Evolutionary conservation across 73 alveolate genomes (phyloP).

Genomic region (Urostyla sp.): DNA sequence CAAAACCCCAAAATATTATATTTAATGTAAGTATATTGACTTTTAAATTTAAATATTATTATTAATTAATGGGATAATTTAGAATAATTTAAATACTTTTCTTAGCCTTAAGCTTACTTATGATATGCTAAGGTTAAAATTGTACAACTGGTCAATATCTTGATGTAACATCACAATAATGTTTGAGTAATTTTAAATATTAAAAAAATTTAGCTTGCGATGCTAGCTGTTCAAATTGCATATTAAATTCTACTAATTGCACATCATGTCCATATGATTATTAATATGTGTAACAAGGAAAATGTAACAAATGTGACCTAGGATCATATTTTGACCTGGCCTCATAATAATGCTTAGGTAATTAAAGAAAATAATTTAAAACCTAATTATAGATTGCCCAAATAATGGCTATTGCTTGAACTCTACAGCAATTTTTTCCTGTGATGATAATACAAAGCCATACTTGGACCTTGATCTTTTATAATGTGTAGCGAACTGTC

Average conservation of each 20-base stretch:
- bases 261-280: constrained; percentile 13
- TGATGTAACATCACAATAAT: too few species aligned
- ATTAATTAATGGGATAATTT: too few species aligned
- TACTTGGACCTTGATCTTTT: background rate
- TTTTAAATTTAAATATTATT: too few species aligned
- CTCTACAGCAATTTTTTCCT: constrained; percentile 7
- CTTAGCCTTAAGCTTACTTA: too few species aligned
- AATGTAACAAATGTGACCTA: background rate
- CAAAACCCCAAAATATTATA: too few species aligned
- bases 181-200: too few species aligned
- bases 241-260: background rate
- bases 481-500: background rate
- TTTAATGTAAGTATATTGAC: too few species aligned
- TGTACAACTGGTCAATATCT: too few species aligned
- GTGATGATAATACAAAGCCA: background rate
- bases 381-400: constrained; percentile 12
- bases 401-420: constrained; percentile 18
- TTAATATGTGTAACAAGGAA: background rate
- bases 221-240: too few species aligned
- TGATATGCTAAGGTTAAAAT: too few species aligned
- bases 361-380: background rate
- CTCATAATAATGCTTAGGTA: background rate
- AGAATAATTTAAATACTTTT: too few species aligned
- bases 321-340: background rate
- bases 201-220: too few species aligned